Base-by-base conservation (phyloP, 75 land plant genomes). In the Chamaecyparis obtusa region DNA sequence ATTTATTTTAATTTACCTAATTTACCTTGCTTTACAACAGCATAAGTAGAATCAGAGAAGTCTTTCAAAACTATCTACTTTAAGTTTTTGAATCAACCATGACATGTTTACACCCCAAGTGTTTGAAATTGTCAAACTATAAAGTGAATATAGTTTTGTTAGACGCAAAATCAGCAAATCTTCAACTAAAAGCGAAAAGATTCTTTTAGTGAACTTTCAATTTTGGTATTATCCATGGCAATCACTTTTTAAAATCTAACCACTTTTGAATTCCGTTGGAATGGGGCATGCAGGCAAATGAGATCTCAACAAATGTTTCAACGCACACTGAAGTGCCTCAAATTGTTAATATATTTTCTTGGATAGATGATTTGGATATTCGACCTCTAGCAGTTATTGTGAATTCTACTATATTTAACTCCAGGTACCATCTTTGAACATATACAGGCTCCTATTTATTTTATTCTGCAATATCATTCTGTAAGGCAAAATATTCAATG, bases 301-400 rank as follows among this genome's bases (percentile, higher is more conserved):
- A 86, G 44, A 60, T 46, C 24, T 56, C 87, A 16, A 13, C 64
- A 30, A 71, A 77, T 43, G 60, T 82, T 54, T 49, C 87, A 48
- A 87, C 41, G 71, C 81, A 64, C 43, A 57, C 88, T 39, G 83
- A 55, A 36, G 54, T 80, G 46, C 89, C 43, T 77, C 24, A 32
- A n/a, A 2, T 37, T 21, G 81, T 93, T n/a, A 90, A 91, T 81
- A 57, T 94, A 30, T 90, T 92, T 86, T 85, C 92, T 17, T 93
- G 94, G 91, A 91, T 88, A 51, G 92, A 93, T 84, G 92, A 90
- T 56, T 44, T 89, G 85, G 94, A 94, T 88, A 88, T 94, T 82
- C 91, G 92, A 30, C 86, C 90, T 39, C 74, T 93, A 9, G 91
- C 89, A 17, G 95, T 94, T 67, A 92, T 94, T 60, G 81, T 86